phyloP scores from a whole-genome alignment of 805 yeast species.

The Candida patagonica region DNA sequence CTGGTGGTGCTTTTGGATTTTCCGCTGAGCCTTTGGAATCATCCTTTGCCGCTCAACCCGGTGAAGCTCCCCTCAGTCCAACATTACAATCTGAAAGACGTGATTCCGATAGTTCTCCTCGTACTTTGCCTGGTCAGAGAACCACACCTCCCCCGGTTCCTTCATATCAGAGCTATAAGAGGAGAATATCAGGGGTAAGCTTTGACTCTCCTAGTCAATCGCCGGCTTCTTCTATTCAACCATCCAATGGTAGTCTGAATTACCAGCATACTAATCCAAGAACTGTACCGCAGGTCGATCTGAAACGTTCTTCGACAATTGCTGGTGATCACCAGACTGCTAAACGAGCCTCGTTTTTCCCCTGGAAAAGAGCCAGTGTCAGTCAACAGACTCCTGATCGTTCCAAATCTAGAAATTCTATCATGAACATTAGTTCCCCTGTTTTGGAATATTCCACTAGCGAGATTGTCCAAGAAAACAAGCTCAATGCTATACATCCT shows the following conservation, averaged over 20 bases:
- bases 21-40: neutral
- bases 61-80: no score
- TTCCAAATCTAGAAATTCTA: neutral
- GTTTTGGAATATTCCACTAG: constrained; percentile 19
- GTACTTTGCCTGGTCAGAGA: neutral
- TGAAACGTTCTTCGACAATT: neutral
- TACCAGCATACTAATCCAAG: no score
- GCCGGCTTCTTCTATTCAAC: no score
- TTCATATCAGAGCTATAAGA: neutral
- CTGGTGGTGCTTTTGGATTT: neutral
- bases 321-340: no score
- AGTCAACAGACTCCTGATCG: constrained; percentile 8
- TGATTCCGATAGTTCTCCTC: no score
- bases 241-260: no score
- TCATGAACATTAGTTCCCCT: constrained; percentile 16
- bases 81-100: no score
- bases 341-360: neutral
- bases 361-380: constrained; percentile 5
- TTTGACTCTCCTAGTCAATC: no score
- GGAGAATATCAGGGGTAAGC: no score
- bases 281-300: neutral
- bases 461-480: constrained; percentile 13
- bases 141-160: neutral
- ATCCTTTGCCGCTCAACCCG: neutral
- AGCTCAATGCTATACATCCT: neutral